A percentile compares a stretch with the other conserved stretches of the same genome.
These are phyloP conservation scores for Allomyces macrogynus DNA, from an alignment of 192 early-diverging fungal species.

Conservation along the genomic window DNA sequence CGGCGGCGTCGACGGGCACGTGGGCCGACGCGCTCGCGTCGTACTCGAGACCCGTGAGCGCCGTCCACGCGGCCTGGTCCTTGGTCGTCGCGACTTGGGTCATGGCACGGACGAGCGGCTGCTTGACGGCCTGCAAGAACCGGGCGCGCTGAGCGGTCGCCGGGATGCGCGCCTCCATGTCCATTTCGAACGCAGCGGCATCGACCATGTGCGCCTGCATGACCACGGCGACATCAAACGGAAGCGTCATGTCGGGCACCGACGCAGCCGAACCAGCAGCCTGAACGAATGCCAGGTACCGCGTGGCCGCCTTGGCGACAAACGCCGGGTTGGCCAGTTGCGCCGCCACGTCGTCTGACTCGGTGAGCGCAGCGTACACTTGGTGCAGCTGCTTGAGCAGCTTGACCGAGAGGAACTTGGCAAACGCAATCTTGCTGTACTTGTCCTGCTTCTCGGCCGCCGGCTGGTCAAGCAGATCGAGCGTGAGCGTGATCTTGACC, in stretches of 20 bases:
- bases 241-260: background rate
- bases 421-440: background rate
- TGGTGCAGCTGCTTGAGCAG: background rate
- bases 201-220: background rate
- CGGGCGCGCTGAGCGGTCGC: background rate
- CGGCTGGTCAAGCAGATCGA: background rate
- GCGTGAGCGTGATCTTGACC: background rate
- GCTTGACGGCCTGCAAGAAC: background rate
- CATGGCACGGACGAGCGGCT: background rate
- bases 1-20: too few relatives aligned
- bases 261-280: background rate
- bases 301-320: too few relatives aligned
- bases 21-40: too few relatives aligned
- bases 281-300: background rate
- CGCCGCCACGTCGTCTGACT: background rate
- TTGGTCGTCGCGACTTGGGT: background rate
- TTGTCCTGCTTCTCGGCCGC: background rate
- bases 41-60: background rate
- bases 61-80: background rate
- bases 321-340: background rate
- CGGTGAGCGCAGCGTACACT: background rate
- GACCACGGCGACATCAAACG: background rate
- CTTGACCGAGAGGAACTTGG: background rate
- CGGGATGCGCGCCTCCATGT: background rate
- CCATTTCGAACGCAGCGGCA: background rate